Evolutionary conservation across 768 basidiomycete species (phyloP), one percentile per base, ranked within the genome.

Genomic region (Boletus vinaceobasis): DNA sequence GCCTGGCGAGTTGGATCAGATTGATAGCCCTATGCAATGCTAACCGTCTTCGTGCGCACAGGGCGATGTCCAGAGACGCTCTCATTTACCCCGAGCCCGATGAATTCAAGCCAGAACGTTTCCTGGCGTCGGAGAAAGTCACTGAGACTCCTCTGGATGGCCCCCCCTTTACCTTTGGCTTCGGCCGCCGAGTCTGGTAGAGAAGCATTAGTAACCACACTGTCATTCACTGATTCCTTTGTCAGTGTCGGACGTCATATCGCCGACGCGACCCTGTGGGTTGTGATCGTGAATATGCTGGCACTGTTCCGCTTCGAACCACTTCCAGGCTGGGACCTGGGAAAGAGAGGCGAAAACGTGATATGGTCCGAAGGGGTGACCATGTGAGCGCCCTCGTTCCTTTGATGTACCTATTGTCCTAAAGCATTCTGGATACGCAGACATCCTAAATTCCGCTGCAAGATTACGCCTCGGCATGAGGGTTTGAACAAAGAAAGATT

Each of bases 121-220:
- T 66, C 44, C 52, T 72, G 39, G n/a, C 17, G 2, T 37, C 44
- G 13, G 39, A 43, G 21, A 23, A 37, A 17, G 35, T 0, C 4
- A 7, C 11, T 6, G 15, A n/a, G 7, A 27, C 5, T 2, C 40
- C 29, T 29, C 32, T 0, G 33, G 26, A 21, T 1, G 23, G 11
- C 5, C 31, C 53, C 15, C 44, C 47, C 4, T 64, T 66, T 36
- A 17, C 37, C 7, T 61, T 55, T 55, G 58, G 50, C 17, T 69
- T 84, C 26, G 77, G 80, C 66, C 82, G 79, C 51, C 40, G 75
- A 56, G n/a, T 51, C 31, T 50, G 45, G 60, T 57, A 50, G 46
- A 19, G 23, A 32, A 17, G 10, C 10, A 4, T 27, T 23, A 9
- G 1, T 43, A 2, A 14, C 5, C 31, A 26, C 31, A 8, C n/a